Evolutionary conservation across 257 asterid species (phyloP).

Genomic region (Fraxinus excelsior): DNA sequence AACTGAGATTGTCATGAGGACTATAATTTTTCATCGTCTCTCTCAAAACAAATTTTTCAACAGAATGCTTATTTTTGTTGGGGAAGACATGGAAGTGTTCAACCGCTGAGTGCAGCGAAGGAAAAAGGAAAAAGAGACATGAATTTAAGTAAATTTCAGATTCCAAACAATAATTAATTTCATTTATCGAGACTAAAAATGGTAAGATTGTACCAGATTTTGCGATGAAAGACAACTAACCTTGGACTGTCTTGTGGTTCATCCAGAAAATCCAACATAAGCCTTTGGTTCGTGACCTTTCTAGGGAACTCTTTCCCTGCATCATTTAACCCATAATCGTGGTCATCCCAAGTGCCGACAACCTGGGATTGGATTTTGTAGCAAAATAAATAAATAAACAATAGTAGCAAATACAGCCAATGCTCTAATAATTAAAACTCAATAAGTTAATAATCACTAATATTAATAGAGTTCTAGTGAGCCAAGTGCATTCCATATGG

Average conservation of each 20-base stretch:
- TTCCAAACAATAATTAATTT: not conserved
- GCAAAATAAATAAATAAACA: not conserved
- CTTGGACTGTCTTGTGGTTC: slow-evolving; percentile 36
- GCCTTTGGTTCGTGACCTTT: slow-evolving; percentile 35
- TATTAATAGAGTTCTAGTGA: not conserved
- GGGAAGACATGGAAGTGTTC: not conserved
- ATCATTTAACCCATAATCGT: slow-evolving; percentile 38
- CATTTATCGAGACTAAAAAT: not conserved
- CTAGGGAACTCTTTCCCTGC: slow-evolving; percentile 39
- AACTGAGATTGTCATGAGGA: not conserved
- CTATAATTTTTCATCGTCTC: not conserved
- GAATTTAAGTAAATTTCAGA: not conserved
- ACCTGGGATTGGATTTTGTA: slow-evolving; percentile 16
- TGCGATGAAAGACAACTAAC: slow-evolving; percentile 5
- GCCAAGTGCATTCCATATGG: not conserved
- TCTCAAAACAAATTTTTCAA: not conserved
- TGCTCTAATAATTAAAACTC: not conserved
- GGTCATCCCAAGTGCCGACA: slow-evolving; percentile 43
- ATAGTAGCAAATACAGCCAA: not conserved
- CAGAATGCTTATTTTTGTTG: not conserved
- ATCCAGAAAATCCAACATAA: slow-evolving; percentile 37
- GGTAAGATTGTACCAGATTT: not conserved
- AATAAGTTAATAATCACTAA: not conserved
- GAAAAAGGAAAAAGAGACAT: not conserved
- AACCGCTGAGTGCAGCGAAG: not conserved